phyloP scores from a whole-genome alignment of 2,329 filamentous ascomycete species.

The Diaporthe citriasiana region DNA sequence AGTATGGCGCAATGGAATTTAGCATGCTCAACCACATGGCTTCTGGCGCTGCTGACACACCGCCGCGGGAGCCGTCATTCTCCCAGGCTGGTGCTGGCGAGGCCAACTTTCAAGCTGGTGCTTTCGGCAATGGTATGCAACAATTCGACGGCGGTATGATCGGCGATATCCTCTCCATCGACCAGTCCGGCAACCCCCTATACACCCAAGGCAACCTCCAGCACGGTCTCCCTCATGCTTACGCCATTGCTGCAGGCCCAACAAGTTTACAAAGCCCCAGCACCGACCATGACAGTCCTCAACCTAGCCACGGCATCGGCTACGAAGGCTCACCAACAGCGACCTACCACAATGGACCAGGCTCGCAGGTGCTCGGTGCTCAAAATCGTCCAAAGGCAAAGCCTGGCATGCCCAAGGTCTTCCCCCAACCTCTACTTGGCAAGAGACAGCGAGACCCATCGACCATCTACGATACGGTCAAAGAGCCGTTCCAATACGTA shows the following conservation, averaged over 20 bases:
- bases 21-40: constrained; percentile 97
- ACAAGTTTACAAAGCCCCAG: constrained; percentile 74
- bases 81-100: constrained; percentile 56
- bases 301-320: constrained; percentile 63
- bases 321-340: constrained; percentile 70
- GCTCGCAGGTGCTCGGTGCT: constrained; percentile 36
- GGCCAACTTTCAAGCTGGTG: constrained; percentile 59
- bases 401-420: constrained; percentile 57
- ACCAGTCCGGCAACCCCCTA: constrained; percentile 61
- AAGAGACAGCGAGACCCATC: constrained; percentile 81
- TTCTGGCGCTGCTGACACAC: constrained; percentile 86
- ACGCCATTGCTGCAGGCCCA: constrained; percentile 74
- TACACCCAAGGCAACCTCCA: constrained; percentile 72
- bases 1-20: constrained; percentile 96
- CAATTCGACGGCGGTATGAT: constrained; percentile 65
- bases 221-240: constrained; percentile 75
- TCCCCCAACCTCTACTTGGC: constrained; percentile 66
- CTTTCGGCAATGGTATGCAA: constrained; percentile 66
- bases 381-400: constrained; percentile 62
- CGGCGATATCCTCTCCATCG: constrained; percentile 67
- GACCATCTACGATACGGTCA: constrained; percentile 89
- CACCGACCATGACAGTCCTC: constrained; percentile 75
- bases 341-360: constrained; percentile 50
- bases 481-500: constrained; percentile 92
- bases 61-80: constrained; percentile 73